These are phyloP conservation scores for Cynara cardunculus DNA, from an alignment of 129 eudicot species.

Conservation along the genomic window DNA sequence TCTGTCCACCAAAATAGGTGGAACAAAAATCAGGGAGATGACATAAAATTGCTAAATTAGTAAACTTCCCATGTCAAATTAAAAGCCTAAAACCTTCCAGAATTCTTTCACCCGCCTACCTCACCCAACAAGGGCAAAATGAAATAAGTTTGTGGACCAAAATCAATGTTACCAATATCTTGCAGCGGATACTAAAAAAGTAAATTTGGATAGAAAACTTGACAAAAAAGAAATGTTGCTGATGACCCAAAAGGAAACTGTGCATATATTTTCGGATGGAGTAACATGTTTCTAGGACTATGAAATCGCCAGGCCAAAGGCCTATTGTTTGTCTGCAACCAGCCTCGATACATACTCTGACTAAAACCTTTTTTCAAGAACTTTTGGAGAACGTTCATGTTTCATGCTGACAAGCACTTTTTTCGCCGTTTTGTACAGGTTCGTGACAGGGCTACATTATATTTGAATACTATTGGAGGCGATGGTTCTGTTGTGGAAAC, in stretches of 20 bases:
- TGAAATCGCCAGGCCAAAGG: background rate
- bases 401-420: background rate
- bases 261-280: background rate
- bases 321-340: background rate
- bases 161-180: background rate
- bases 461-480: constrained; percentile 82
- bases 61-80: background rate
- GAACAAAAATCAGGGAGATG: too few species aligned
- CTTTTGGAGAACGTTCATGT: too few species aligned
- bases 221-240: background rate
- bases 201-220: background rate
- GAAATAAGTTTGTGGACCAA: background rate
- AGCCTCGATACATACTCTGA: background rate
- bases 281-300: background rate
- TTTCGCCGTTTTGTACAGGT: constrained; percentile 45
- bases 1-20: too few species aligned
- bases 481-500: constrained; percentile 92
- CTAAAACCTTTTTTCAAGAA: background rate
- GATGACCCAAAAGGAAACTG: background rate
- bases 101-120: background rate
- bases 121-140: background rate
- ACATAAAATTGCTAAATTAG: too few species aligned
- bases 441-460: constrained; percentile 96
- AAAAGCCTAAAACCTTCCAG: background rate
- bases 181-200: background rate